Evolutionary conservation across 257 asterid species (phyloP), one percentile per base, ranked within the genome.

Genomic region (Capsicum pubescens): DNA sequence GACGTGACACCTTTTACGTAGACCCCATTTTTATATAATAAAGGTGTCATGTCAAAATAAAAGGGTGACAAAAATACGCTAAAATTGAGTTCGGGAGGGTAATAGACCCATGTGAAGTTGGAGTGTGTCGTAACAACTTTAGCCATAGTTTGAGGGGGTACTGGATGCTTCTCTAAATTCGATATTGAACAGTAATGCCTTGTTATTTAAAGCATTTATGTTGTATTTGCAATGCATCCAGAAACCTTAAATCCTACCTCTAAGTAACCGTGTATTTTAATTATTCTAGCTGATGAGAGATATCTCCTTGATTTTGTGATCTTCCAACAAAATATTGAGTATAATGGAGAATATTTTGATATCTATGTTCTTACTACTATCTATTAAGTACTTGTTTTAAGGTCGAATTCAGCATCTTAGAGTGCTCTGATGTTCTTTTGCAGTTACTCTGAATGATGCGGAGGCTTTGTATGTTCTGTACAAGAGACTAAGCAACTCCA

Each of bases 391-490:
- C 1, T 5, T 71, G 4, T 17, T 44, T 17, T 10, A 71, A 71
- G 32, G 8, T 71, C 36, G 2, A 71, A 44, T 69, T 55, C 48
- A 71, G 67, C 48, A 44, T 26, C 3, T 17, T n/a, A 42, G 56
- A 50, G 55, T 64, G 3, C 32, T 36, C 44, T 60, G 8, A 0
- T 52, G 16, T 19, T 74, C 46, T 54, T 68, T 84, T 86, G 89
- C 95, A 95, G 99, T 95, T 91, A 92, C 86, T 52, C 86, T 92
- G 85, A 95, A 95, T 79, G 98, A 93, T 87, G 92, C 93, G 21
- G 99, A 95, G 88, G 98, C 99, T 77, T 90, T 95, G 58, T 83
- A 89, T 81, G 26, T 86, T 76, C 84, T 95, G 80, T 95, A 90
- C 55, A 90, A 91, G 87, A 89, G 87, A 81, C 88, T 95, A 84